Conservation (phyloP, 2,329 filamentous ascomycete genomes). For the Pleoardoris graminearum region DNA sequence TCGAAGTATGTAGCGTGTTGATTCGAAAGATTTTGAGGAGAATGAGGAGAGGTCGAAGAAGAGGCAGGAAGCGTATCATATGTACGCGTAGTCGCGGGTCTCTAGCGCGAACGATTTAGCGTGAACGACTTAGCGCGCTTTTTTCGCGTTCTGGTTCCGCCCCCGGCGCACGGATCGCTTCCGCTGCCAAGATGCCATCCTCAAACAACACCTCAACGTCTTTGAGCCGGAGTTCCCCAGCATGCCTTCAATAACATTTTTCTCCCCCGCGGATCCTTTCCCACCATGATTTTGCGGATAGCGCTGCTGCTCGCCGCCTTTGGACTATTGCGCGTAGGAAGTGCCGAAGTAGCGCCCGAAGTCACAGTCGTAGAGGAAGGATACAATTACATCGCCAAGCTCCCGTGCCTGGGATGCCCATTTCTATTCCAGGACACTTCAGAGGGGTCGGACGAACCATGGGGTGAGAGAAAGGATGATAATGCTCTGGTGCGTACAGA, state of each 20-base stretch:
- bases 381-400: slow-evolving; percentile 38
- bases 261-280: neutral
- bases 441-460: slow-evolving; percentile 26
- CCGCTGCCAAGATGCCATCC: slow-evolving; percentile 2
- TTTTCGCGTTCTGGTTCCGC: neutral
- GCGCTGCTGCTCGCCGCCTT: slow-evolving; percentile 8
- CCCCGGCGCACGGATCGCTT: neutral
- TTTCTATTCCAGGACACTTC: slow-evolving; percentile 39
- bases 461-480: slow-evolving; percentile 29
- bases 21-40: neutral
- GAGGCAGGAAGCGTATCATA: no score
- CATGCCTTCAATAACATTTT: neutral
- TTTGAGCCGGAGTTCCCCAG: slow-evolving; percentile 1
- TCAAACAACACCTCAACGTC: slow-evolving; percentile 8
- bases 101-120: no score
- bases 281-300: slow-evolving; percentile 23
- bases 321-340: slow-evolving; percentile 1
- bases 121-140: neutral
- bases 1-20: no score
- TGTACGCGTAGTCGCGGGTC: no score
- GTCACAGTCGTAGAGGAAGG: slow-evolving; percentile 37
- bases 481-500: slow-evolving; percentile 29
- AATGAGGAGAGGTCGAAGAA: no score
- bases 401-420: slow-evolving; percentile 39
- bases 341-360: slow-evolving; percentile 31